Evolutionary conservation across 805 yeast genomes (phyloP).

Genomic region (Saccharomyces paradoxus): DNA sequence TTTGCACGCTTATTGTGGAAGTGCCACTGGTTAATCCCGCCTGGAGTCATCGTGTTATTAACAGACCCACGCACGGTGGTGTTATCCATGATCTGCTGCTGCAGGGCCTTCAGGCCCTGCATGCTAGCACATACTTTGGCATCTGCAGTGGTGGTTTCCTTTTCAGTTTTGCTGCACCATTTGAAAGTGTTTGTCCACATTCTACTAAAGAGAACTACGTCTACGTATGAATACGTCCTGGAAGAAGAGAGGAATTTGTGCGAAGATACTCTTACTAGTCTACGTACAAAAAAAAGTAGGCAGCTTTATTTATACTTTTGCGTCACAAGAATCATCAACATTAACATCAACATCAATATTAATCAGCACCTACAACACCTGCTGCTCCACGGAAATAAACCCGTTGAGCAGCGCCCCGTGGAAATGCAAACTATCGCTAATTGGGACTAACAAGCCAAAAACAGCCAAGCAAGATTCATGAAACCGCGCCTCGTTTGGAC

Average conservation of each 20-base stretch:
- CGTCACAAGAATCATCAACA: neutral
- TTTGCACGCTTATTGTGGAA: conserved; percentile 19
- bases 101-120: conserved; percentile 13
- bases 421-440: neutral
- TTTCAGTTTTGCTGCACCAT: neutral
- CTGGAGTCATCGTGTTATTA: conserved; percentile 14
- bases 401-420: neutral
- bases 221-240: neutral
- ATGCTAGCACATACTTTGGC: neutral
- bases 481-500: neutral
- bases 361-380: neutral
- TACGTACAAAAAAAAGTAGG: neutral
- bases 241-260: neutral
- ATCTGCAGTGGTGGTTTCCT: neutral
- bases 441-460: neutral
- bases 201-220: neutral
- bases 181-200: neutral
- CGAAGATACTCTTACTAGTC: neutral
- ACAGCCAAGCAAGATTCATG: neutral
- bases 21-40: conserved; percentile 29
- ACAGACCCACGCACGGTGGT: conserved; percentile 11
- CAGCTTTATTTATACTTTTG: neutral
- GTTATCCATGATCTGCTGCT: conserved; percentile 18
- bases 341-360: neutral
- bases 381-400: neutral